Evolutionary conservation across 2,329 filamentous ascomycete genomes (phyloP), one percentile per base, ranked within the genome.

Genomic region (Diaporthe ilicicola): DNA sequence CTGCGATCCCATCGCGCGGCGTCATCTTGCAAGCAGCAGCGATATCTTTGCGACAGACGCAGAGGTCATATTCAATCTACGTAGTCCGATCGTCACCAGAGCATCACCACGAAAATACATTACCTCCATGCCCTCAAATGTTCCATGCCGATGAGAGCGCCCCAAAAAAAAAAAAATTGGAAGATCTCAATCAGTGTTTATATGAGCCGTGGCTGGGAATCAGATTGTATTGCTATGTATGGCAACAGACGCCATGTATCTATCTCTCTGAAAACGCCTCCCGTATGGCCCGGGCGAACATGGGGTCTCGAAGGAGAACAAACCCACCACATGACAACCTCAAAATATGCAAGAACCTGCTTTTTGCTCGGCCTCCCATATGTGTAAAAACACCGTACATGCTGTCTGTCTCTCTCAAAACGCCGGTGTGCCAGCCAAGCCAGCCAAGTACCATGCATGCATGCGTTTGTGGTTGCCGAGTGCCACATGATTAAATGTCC

Each of bases 181-280:
- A n/a, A n/a, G n/a, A n/a, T n/a, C n/a, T n/a, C n/a, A n/a, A n/a
- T 22, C 8, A 24, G 24, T 1, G 2, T 13, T 13, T 12, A 13
- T n/a, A 2, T 50, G 9, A 6, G 15, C 51, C 17, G 32, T 12
- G 37, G 24, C 19, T 50, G 22, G 42, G 29, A 29, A 24, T 34
- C 13, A 53, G 3, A 17, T 27, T 39, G 10, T 48, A 50, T 39
- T 59, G 51, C 32, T 67, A 53, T 67, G n/a, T 59, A 51, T 51
- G 39, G 29, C 55, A 48, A 39, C 66, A 24, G 42, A 34, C 15
- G 51, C 51, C 54, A 50, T 29, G 29, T n/a, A n/a, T 55, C 29
- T n/a, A n/a, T 55, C 65, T n/a, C 22, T 50, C 29, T 50, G 37
- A 27, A 24, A 50, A 68, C 53, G 65, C 65, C 65, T 59, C 32